phyloP scores from a whole-genome alignment of 2,329 filamentous ascomycete genomes.

The Pseudohalonectria lignicola region DNA sequence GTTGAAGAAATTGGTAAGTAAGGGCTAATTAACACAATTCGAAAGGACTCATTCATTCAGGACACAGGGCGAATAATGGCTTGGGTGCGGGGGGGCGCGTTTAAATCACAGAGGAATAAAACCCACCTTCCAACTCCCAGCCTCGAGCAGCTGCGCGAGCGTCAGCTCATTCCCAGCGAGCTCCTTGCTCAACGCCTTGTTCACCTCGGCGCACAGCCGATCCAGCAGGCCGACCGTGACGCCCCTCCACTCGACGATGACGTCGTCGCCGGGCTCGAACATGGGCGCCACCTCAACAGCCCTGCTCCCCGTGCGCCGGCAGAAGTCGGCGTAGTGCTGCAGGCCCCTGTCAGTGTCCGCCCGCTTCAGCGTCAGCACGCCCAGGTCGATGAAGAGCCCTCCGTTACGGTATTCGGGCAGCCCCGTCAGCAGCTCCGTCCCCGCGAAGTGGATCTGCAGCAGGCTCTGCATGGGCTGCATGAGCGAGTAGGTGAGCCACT shows the following conservation, averaged over 20 bases:
- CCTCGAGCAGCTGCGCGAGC: constrained; percentile 84
- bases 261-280: constrained; percentile 48
- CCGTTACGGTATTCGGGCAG: constrained; percentile 65
- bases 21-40: too few species aligned
- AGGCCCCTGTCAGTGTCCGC: constrained; percentile 30
- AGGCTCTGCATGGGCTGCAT: constrained; percentile 52
- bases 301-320: constrained; percentile 58
- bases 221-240: constrained; percentile 52
- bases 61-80: too few species aligned
- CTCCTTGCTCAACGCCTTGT: constrained; percentile 51
- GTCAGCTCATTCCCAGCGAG: constrained; percentile 62
- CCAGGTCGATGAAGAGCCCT: constrained; percentile 53
- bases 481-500: constrained; percentile 64
- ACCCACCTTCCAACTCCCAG: constrained; percentile 92
- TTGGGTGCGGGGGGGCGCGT: too few species aligned
- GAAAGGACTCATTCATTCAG: too few species aligned
- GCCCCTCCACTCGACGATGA: constrained; percentile 56
- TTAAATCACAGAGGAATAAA: background rate
- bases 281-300: constrained; percentile 42
- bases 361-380: constrained; percentile 38
- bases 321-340: constrained; percentile 48
- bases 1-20: too few species aligned
- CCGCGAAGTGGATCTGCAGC: constrained; percentile 38
- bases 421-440: constrained; percentile 48
- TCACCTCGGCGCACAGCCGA: constrained; percentile 36